phyloP scores from a whole-genome alignment of 208 protist species.

The Phytomonas sp. region DNA sequence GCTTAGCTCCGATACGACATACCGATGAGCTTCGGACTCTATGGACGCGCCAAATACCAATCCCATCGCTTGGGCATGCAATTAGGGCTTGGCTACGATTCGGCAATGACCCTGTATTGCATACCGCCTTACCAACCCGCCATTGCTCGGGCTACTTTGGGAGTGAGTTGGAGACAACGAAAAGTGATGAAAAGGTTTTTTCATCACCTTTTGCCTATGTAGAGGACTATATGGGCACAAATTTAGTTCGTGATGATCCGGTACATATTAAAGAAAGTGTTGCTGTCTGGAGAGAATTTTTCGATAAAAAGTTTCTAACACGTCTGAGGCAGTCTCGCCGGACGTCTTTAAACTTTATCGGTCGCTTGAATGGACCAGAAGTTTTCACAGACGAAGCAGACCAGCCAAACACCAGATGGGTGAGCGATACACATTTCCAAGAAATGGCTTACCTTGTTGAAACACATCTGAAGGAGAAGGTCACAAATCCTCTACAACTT shows the following conservation, averaged over 20 bases:
- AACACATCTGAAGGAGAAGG: conserved; percentile 64
- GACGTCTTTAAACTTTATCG: conserved; percentile 43
- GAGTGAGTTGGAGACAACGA: not conserved
- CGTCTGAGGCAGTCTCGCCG: conserved; percentile 49
- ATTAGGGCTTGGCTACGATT: conserved; percentile 74
- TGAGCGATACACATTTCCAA: conserved; percentile 62
- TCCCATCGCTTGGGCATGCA: conserved; percentile 29
- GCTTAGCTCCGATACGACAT: conserved; percentile 31
- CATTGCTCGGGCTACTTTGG: not conserved
- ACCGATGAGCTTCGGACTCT: conserved; percentile 55
- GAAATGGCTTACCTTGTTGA: conserved; percentile 63
- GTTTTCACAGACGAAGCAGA: conserved; percentile 72
- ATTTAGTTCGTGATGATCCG: conserved; percentile 39
- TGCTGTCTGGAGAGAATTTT: conserved; percentile 46
- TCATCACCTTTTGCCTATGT: conserved; percentile 60
- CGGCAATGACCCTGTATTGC: conserved; percentile 82
- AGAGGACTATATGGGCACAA: conserved; percentile 85
- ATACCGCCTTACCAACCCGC: conserved; percentile 22
- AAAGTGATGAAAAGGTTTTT: not conserved
- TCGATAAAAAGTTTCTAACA: conserved; percentile 17
- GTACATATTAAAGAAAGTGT: conserved; percentile 48
- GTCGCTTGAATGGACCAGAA: conserved; percentile 20
- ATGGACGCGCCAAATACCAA: conserved; percentile 33
- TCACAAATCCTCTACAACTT: conserved; percentile 63
- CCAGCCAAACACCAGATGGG: conserved; percentile 70